Percentiles rank a stretch among this genome's conserved stretches.
Evolutionary conservation across 2,329 filamentous ascomycete species (phyloP).

Genomic region (Penicillium paneum): DNA sequence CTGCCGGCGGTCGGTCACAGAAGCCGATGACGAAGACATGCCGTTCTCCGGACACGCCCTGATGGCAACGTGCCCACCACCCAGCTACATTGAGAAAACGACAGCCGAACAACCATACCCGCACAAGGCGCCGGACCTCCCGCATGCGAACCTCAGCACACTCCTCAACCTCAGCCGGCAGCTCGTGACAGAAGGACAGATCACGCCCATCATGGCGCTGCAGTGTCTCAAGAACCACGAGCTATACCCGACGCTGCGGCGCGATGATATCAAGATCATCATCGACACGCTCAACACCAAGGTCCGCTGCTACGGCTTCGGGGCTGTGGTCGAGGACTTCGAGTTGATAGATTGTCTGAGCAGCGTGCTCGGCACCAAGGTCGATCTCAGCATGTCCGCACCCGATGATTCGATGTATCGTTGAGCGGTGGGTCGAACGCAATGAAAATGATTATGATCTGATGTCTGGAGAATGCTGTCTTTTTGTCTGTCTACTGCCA

Average conservation of each 20-base stretch:
- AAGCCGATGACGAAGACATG: constrained; percentile 60
- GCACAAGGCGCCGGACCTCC: constrained; percentile 75
- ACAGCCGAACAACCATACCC: constrained; percentile 55
- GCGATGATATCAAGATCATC: constrained; percentile 67
- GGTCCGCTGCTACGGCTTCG: constrained; percentile 85
- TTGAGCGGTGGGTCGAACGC: constrained; percentile 13
- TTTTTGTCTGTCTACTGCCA: background rate
- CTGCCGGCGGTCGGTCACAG: constrained; percentile 69
- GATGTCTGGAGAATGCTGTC: background rate
- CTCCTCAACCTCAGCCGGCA: constrained; percentile 80
- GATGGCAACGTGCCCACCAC: constrained; percentile 87
- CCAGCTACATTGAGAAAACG: constrained; percentile 56
- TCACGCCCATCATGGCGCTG: constrained; percentile 95
- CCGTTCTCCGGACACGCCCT: constrained; percentile 78
- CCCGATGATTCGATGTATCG: constrained; percentile 36
- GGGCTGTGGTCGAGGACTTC: constrained; percentile 68
- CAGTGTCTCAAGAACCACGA: constrained; percentile 73
- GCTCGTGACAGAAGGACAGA: constrained; percentile 74
- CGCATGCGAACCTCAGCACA: constrained; percentile 71
- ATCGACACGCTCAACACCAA: constrained; percentile 73
- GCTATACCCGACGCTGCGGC: constrained; percentile 62
- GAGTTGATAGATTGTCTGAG: constrained; percentile 69
- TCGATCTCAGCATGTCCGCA: constrained; percentile 28
- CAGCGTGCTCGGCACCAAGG: constrained; percentile 55
- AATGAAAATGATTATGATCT: constrained; percentile 10